A percentile compares a stretch with the other conserved stretches of the same genome.
Conservation (phyloP, 2,329 filamentous ascomycete genomes). For the Colletotrichum tabaci region DNA sequence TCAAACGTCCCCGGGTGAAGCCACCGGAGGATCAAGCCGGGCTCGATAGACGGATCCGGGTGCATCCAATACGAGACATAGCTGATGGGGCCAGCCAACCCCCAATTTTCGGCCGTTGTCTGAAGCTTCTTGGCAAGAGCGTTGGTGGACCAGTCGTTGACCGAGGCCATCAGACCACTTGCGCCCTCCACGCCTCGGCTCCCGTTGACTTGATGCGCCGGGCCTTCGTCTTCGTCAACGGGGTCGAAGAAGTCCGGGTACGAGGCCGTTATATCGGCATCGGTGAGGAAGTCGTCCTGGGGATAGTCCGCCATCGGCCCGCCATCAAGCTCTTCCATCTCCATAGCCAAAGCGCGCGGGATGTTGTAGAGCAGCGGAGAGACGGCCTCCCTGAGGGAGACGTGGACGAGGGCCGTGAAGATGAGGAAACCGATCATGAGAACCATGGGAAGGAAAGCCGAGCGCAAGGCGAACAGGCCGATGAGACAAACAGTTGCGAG, state of each 20-base stretch:
- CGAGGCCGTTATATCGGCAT: conserved; percentile 26
- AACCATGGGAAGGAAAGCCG: conserved; percentile 77
- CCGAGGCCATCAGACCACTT: conserved; percentile 50
- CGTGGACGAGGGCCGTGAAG: conserved; percentile 83
- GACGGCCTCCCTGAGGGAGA: conserved; percentile 80
- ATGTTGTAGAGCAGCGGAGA: conserved; percentile 84
- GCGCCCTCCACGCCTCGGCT: conserved; percentile 57
- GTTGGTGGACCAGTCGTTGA: conserved; percentile 53
- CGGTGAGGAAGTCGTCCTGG: conserved; percentile 34
- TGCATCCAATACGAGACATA: conserved; percentile 49
- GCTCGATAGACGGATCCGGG: conserved; percentile 48
- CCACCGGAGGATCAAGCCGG: conserved; percentile 75
- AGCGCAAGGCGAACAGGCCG: conserved; percentile 83
- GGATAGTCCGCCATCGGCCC: neutral
- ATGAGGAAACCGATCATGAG: conserved; percentile 84
- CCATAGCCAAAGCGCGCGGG: conserved; percentile 77
- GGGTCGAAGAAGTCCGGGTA: conserved; percentile 41
- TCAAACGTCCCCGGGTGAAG: conserved; percentile 83
- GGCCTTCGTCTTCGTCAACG: conserved; percentile 46
- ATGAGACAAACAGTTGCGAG: conserved; percentile 86
- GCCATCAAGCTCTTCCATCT: conserved; percentile 60
- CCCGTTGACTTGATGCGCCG: conserved; percentile 45
- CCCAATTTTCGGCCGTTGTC: conserved; percentile 46
- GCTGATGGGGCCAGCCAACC: conserved; percentile 48
- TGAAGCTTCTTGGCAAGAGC: conserved; percentile 56